Conservation (phyloP, 2,329 filamentous ascomycete genomes). For the Akanthomyces dipterigenus region DNA sequence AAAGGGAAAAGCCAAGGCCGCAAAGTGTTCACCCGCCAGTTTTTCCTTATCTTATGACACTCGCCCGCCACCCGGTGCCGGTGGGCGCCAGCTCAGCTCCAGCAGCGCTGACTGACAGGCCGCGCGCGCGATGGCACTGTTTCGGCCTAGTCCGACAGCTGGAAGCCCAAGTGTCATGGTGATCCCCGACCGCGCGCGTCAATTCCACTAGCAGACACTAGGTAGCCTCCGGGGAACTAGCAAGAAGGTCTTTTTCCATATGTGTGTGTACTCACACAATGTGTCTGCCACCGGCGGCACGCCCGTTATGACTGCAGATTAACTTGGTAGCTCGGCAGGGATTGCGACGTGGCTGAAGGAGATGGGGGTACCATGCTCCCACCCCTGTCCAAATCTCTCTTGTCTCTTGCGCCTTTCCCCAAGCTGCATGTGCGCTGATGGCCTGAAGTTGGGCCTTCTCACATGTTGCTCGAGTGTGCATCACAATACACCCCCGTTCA, state of each 20-base stretch:
- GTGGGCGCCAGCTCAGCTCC: neutral
- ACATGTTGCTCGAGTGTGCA: neutral
- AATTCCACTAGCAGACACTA: neutral
- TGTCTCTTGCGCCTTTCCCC: neutral
- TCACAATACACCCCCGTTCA: neutral
- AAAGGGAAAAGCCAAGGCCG: too few relatives aligned
- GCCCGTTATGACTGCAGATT: neutral
- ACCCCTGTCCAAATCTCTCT: neutral
- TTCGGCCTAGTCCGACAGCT: neutral
- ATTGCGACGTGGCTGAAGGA: neutral
- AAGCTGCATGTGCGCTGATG: neutral
- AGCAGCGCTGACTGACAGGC: neutral
- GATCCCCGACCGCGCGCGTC: conserved; percentile 8
- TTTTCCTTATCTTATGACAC: neutral
- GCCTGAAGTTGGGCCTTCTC: too few relatives aligned
- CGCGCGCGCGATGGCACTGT: conserved; percentile 5
- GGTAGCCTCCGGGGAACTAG: neutral
- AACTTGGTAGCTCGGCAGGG: neutral
- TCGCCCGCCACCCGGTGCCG: neutral
- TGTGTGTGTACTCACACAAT: neutral
- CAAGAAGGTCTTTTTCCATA: neutral
- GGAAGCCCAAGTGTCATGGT: neutral
- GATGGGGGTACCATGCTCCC: neutral
- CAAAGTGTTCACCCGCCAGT: too few relatives aligned
- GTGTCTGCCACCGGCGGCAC: neutral